These are phyloP conservation scores for Cylindrotheca closterium DNA, from an alignment of 108 stramenopile species.

Conservation along the genomic window DNA sequence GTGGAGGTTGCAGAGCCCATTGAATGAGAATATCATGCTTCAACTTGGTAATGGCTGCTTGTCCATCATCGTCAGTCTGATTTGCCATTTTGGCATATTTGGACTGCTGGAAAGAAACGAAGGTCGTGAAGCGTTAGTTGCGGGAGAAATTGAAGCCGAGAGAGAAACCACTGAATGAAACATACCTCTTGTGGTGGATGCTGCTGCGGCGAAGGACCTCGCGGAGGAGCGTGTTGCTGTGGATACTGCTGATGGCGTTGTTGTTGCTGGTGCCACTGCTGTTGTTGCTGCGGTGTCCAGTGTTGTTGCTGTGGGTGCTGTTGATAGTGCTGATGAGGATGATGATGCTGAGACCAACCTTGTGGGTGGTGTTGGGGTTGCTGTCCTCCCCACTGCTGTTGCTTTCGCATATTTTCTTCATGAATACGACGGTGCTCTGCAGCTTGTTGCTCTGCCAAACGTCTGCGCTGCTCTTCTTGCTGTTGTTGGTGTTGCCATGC, in stretches of 20 bases:
- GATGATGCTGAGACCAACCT: conserved; percentile 8
- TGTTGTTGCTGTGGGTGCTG: conserved; percentile 32
- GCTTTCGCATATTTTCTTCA: conserved; percentile 48
- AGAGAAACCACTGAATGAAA: background rate
- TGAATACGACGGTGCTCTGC: conserved; percentile 40
- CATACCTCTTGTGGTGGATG: background rate
- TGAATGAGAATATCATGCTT: conserved; percentile 73
- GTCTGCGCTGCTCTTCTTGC: conserved; percentile 43
- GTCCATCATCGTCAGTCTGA: conserved; percentile 42
- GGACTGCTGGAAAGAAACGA: conserved; percentile 15
- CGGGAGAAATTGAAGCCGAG: background rate
- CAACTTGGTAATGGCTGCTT: conserved; percentile 58
- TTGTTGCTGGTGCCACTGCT: conserved; percentile 32
- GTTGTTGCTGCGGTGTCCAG: conserved; percentile 24
- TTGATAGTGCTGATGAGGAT: conserved; percentile 25
- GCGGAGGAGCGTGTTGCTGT: conserved; percentile 32
- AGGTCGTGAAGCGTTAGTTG: background rate
- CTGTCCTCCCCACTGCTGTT: conserved; percentile 28
- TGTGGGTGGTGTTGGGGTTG: conserved; percentile 24
- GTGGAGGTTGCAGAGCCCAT: conserved; percentile 83
- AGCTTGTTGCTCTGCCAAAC: conserved; percentile 58
- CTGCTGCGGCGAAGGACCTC: conserved; percentile 29
- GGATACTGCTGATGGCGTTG: conserved; percentile 34
- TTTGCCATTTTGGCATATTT: conserved; percentile 75
- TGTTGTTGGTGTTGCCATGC: conserved; percentile 32